Evolutionary conservation across 2,329 filamentous ascomycete genomes (phyloP), one percentile per base, ranked within the genome.

Genomic region (Fusarium sp.): DNA sequence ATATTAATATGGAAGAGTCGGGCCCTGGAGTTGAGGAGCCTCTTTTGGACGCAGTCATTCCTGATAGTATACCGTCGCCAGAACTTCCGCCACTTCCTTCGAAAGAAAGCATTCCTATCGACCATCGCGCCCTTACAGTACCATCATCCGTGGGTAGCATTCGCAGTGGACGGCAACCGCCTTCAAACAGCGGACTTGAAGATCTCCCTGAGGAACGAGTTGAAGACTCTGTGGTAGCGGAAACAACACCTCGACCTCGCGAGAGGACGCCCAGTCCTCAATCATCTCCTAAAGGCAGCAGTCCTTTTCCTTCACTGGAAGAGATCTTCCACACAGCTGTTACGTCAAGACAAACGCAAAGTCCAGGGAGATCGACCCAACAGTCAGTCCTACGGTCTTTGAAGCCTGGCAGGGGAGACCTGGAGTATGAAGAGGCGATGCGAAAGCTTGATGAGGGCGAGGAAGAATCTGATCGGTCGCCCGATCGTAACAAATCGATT

Each of bases 131-230:
- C 27, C 43, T 66, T 28, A 18, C 48, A 7, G 66, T 73, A 5
- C 65, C 70, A 15, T 70, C 70, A 6, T 75, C 74, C 31, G 75
- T 75, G 9, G 80, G 79, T 62, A 88, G 82, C 70, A 75, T 81
- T 68, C 80, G 48, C 63, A 88, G 83, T 71, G 87, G 86, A 27
- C 82, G 85, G 13, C 87, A 89, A 61, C 82, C 83, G 4, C 84
- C 87, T 60, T 82, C 81, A 6, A 75, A 80, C 12, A 80, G 82
- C 37, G 74, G 78, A 40, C 78, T 79, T 40, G 64, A 69, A 16
- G 74, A 80, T 4, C 76, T 78, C 1, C 70, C 78, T 1, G 71
- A 75, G 36, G 65, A 73, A 15, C 53, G 41, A 18, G 36, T 73
- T 47, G 64, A 63, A 18, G 68, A 75, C 10, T 74, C 69, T 3